phyloP scores from a whole-genome alignment of 2,329 filamentous ascomycete species.

The Aspergillus viridinutans region DNA sequence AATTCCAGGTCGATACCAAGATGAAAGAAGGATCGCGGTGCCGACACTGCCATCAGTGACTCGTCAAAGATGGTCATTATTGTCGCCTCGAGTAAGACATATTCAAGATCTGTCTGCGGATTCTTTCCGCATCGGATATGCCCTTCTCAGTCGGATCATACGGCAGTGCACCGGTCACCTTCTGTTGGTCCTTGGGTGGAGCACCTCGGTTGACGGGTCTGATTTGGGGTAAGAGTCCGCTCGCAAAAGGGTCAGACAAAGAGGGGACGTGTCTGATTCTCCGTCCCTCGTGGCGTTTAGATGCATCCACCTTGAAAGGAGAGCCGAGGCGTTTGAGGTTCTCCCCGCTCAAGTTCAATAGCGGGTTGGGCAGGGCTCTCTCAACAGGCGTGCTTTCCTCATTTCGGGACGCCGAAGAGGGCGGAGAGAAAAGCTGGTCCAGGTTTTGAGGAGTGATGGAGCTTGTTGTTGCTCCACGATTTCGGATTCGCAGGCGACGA shows the following conservation, averaged over 20 bases:
- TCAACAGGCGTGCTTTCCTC: constrained; percentile 18
- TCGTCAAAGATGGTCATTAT: constrained; percentile 9
- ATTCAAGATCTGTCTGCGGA: constrained; percentile 37
- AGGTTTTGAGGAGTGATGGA: constrained; percentile 52
- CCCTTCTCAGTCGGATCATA: constrained; percentile 33
- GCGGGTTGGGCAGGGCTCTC: constrained; percentile 22
- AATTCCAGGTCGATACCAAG: constrained; percentile 20
- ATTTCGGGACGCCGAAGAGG: constrained; percentile 31
- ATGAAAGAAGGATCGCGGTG: constrained; percentile 15
- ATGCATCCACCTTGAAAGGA: constrained; percentile 42
- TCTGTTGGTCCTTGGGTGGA: constrained; percentile 13
- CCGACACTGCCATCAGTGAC: not conserved
- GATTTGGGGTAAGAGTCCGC: constrained; percentile 18
- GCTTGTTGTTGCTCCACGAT: constrained; percentile 58
- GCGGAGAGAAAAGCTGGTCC: constrained; percentile 53
- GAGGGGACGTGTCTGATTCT: constrained; percentile 40
- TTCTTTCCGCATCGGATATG: constrained; percentile 37
- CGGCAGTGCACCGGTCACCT: constrained; percentile 14
- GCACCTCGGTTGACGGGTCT: constrained; percentile 12
- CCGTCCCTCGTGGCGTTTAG: constrained; percentile 28
- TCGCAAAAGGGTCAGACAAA: constrained; percentile 42
- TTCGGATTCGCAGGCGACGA: constrained; percentile 56
- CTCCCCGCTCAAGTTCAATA: constrained; percentile 35
- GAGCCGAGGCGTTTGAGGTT: constrained; percentile 45
- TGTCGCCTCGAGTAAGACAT: constrained; percentile 29